Percentiles rank a stretch among this genome's conserved stretches.
These are phyloP conservation scores for Phytophthora citricola DNA, from an alignment of 352 stramenopile genomes.

Conservation along the genomic window DNA sequence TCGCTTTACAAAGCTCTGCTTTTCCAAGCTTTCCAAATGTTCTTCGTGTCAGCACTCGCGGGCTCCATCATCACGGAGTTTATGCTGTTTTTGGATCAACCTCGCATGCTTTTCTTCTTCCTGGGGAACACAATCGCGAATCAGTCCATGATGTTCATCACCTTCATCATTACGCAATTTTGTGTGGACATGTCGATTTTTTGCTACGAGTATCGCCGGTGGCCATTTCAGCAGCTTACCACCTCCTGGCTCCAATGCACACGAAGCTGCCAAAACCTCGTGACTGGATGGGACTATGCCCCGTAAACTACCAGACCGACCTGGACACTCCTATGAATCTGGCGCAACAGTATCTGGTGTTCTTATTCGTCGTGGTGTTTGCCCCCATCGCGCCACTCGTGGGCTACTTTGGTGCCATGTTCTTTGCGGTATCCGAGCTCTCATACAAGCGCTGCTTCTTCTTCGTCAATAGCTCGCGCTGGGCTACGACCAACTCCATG, in stretches of 20 bases:
- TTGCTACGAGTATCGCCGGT: conserved; percentile 66
- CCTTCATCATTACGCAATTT: conserved; percentile 79
- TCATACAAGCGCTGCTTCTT: conserved; percentile 77
- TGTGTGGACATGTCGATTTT: conserved; percentile 64
- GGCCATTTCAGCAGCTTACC: conserved; percentile 51
- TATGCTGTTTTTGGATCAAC: conserved; percentile 67
- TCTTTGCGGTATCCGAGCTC: conserved; percentile 72
- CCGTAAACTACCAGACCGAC: conserved; percentile 58
- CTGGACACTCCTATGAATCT: conserved; percentile 67
- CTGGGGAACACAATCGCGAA: conserved; percentile 73
- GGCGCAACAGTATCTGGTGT: conserved; percentile 75
- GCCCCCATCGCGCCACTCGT: conserved; percentile 78
- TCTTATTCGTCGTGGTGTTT: conserved; percentile 79
- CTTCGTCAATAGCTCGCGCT: conserved; percentile 69
- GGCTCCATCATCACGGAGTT: conserved; percentile 71
- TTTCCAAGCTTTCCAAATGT: conserved; percentile 87
- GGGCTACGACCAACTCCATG: conserved; percentile 63
- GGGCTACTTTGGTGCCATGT: conserved; percentile 62
- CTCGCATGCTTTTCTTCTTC: conserved; percentile 70
- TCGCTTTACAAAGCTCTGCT: conserved; percentile 78
- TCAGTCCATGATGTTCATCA: conserved; percentile 86
- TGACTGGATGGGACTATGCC: conserved; percentile 64
- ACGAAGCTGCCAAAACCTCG: conserved; percentile 49
- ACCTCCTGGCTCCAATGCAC: conserved; percentile 58
- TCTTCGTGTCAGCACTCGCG: conserved; percentile 78